Evolutionary conservation across 306 rosid genomes (phyloP), one percentile per base, ranked within the genome.

Genomic region (Corylus americana): DNA sequence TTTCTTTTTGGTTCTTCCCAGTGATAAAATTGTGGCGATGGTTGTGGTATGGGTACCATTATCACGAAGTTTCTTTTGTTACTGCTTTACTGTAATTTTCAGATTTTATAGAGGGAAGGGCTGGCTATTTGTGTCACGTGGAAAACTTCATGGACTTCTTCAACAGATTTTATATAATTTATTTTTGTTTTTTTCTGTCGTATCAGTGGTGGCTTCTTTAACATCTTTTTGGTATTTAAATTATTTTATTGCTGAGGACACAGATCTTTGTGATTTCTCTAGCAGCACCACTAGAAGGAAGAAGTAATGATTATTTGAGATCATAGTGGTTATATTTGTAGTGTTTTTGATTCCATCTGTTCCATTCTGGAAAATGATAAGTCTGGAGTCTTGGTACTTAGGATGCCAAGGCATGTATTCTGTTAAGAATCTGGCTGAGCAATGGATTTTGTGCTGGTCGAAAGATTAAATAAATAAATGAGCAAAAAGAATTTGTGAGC

Each of bases 401-500:
- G 42, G 69, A 51, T 4, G 2, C 57, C 29, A 31, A 39, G 11
- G 45, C 3, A 49, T 12, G 14, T 49, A 2, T 49, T 11, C 25
- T 9, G 11, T 59, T 59, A 11, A 18, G 22, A 37, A 35, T 77
- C 44, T 51, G n/a, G 31, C 16, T 3, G 10, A 53, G 14, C 55
- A 77, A 73, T 62, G 37, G 29, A 55, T n/a, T 9, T 37, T 45
- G 70, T 18, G 58, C 11, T 18, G 29, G 20, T 37, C 6, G 6
- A 35, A 37, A 35, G 27, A 42, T 39, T 20, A 61, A 50, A 61
- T 31, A 22, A 69, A 51, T 4, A 8, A 64, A 31, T 7, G n/a
- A 67, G 44, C 62, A 31, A 20, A 37, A 55, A 61, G 73, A 81
- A 45, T 45, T 64, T 63, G 37, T 58, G 76, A 69, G 82, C 71